Evolutionary conservation across 495 filamentous ascomycete genomes (phyloP), one percentile per base, ranked within the genome.

Genomic region (Chaetomium fimeti): DNA sequence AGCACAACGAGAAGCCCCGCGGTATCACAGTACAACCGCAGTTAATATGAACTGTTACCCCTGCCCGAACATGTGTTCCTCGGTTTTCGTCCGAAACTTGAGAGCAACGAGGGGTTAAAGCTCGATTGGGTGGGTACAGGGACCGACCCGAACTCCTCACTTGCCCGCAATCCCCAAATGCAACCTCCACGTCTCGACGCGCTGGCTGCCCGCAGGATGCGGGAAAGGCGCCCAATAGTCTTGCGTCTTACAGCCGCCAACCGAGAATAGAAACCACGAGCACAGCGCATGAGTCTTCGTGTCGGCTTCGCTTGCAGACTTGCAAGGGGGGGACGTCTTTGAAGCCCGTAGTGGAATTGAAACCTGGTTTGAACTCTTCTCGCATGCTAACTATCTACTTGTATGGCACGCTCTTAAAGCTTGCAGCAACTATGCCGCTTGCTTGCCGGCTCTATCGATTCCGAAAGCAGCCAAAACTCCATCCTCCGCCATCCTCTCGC

Each of bases 171-270:
- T 53, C 36, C 32, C 36, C 32, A 49, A 43, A 54, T 53, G 60
- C 38, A 7, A n/a, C 48, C 36, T 53, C 12, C 32, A 36, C 3
- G 32, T 12, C 25, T 24, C n/a, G 57, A 63, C 27, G 61, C 61
- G 61, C 61, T 63, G 61, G 60, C 60, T 55, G 49, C 49, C 60
- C 60, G 60, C 60, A 62, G 60, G 25, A 62, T 47, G 60, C 60
- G 60, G 49, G 60, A 18, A 25, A 62, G 36, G 51, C 60, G 43
- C 54, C 61, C 61, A 63, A 63, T 63, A 15, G 36, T 12, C 11
- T 55, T 56, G 60, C 49, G 40, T 2, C 18, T 1, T 56, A 11
- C 40, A 47, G 32, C 60, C 60, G 60, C 60, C 61, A 49, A 0
- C 42, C 40, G n/a, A 25, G 51, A 56, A 63, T 55, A 63, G 61